These are phyloP conservation scores for Durusdinium trenchii DNA, from an alignment of 73 alveolate species.

Conservation along the genomic window DNA sequence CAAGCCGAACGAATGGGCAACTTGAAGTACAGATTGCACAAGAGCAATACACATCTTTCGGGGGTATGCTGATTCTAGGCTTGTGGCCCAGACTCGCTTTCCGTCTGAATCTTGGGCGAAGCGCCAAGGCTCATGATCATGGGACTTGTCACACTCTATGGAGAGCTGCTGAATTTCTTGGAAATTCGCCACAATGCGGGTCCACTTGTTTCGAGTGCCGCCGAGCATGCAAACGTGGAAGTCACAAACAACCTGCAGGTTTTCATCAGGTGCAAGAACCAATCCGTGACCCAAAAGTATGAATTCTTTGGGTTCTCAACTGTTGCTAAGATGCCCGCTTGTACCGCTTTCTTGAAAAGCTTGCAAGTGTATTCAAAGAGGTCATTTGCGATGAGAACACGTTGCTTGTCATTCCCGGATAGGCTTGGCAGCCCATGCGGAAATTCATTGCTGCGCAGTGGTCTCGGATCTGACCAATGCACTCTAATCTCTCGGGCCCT, in stretches of 20 bases:
- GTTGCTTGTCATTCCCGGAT: neutral
- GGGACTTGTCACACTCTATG: neutral
- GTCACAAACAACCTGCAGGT: neutral
- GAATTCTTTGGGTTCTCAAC: neutral
- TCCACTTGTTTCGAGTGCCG: neutral
- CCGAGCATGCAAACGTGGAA: constrained; percentile 25
- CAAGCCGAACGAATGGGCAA: neutral
- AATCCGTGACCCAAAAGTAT: neutral
- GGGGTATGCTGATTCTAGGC: neutral
- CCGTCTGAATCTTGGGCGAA: neutral
- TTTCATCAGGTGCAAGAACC: neutral
- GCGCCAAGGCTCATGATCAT: neutral
- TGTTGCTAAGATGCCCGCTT: neutral
- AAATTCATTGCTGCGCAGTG: neutral
- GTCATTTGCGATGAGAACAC: neutral
- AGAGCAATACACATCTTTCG: neutral
- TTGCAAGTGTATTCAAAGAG: neutral
- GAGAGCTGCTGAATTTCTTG: neutral
- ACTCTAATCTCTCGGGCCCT: neutral
- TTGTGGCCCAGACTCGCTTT: neutral
- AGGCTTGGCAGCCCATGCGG: neutral
- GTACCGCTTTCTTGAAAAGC: neutral
- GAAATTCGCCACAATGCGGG: neutral
- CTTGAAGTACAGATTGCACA: neutral
- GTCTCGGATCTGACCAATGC: neutral